Base-by-base conservation (phyloP, 352 stramenopile species). In the Globisporangium spiculum region DNA sequence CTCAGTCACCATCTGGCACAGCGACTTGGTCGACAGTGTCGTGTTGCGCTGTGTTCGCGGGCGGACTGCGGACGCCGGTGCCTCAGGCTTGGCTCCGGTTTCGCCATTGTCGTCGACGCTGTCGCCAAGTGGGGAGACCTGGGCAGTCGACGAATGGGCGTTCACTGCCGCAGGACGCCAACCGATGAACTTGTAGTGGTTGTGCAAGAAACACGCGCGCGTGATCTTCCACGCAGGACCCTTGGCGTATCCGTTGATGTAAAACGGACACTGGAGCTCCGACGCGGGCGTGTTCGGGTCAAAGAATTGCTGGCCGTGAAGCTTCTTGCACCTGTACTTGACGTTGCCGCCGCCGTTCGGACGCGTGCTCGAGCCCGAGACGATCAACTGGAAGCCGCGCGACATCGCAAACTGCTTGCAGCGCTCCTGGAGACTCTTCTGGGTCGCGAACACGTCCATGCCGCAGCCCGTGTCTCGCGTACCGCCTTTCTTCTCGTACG, bases 101-200 rank as follows among this genome's bases (percentile, higher is more conserved):
- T 8, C 41, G 7, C n/a, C 46, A n/a, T n/a, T 14, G 54, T 1
- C 6, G 24, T 54, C 27, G 27, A 18, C 22, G 48, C 30, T 27
- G 32, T 18, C 22, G 16, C 63, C 55, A 16, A 27, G 24, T 20
- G 16, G 9, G 6, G 6, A n/a, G 48, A 7, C 18, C 7, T 34
- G 10, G 9, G n/a, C 18, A 20, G 6, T 20, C 4, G 32, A 32
- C 3, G 44, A 50, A 2, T 50, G 41, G 16, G 16, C 41, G 41
- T 50, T 50, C 41, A n/a, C 36, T 5, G 70, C 65, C 26, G 68
- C 66, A 14, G 75, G 63, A 1, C 81, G 75, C 72, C 79, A 86
- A 58, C 85, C 85, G 24, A 93, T 91, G 63, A 92, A 93, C 74
- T 93, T 93, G 79, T 91, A 91, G 75, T 93, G 86, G 75, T 93